Evolutionary conservation across 495 filamentous ascomycete species (phyloP), one percentile per base, ranked within the genome.

Genomic region (Xylaria palmicola): DNA sequence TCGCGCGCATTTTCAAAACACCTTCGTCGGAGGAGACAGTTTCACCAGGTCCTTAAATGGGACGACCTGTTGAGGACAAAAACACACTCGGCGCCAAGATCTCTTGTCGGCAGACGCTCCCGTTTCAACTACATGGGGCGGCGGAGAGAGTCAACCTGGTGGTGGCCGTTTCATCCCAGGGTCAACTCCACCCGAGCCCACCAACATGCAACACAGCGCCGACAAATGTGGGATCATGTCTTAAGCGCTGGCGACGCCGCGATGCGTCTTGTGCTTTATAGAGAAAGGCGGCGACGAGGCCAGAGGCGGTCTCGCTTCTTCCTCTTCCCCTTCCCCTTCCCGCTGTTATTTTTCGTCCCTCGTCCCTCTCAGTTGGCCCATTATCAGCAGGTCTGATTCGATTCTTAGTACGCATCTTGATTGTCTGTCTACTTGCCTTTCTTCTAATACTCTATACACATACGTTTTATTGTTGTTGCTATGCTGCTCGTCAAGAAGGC

Each of bases 401-500:
- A 24, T 66, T 66, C 61, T 56, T 56, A 44, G 56, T 59, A 53
- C n/a, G n/a, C n/a, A n/a, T n/a, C n/a, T n/a, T n/a, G n/a, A n/a
- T n/a, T n/a, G n/a, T n/a, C n/a, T n/a, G 30, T 48, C 61, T 43
- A 34, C 40, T 65, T 32, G 24, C 49, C 12, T 17, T 44, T 44
- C 36, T 61, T 50, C 34, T 32, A 12, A 55, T 24, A 47, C 37
- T 64, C 51, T 62, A 60, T 57, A 41, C 48, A 60, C 41, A 2
- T 4, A 30, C 17, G 64, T 40, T 68, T 55, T 32, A 30, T 44
- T 34, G n/a, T 27, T 13, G 20, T 56, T 15, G 39, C 17, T 24
- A 68, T 74, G 64, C 67, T 50, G 62, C 71, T 64, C 62, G 66
- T 68, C 39, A 63, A 57, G 26, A 66, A 70, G 65, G 66, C 72